phyloP scores from a whole-genome alignment of 768 basidiomycete species.

The Boletus eberwhitei region DNA sequence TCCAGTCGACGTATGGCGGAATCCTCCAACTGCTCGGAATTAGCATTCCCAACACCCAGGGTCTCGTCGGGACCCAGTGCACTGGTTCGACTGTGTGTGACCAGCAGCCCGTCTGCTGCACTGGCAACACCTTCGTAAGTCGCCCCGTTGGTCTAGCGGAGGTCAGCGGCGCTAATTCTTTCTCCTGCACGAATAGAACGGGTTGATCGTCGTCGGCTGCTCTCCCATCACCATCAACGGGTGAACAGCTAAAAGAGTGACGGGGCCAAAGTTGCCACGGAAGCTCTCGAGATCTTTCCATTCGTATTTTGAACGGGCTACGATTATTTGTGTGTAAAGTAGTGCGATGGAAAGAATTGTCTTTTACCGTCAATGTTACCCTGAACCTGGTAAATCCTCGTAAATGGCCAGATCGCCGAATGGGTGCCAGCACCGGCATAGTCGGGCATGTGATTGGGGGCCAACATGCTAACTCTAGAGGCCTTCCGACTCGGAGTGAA shows the following conservation, averaged over 20 bases:
- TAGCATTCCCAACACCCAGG: neutral
- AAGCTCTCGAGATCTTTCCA: neutral
- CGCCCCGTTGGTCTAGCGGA: too few species aligned
- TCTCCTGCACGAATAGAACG: neutral
- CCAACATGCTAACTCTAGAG: too few species aligned
- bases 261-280: neutral
- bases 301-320: too few species aligned
- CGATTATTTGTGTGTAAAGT: too few species aligned
- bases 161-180: neutral
- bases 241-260: neutral
- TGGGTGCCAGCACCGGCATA: too few species aligned
- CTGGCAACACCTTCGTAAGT: conserved; percentile 10
- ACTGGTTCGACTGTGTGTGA: neutral
- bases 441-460: too few species aligned
- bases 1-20: neutral
- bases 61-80: conserved; percentile 10
- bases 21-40: neutral
- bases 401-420: too few species aligned
- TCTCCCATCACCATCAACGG: neutral
- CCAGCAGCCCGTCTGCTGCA: conserved; percentile 19
- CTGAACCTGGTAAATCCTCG: too few species aligned
- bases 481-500: too few species aligned
- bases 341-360: too few species aligned
- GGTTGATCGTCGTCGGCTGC: conserved; percentile 6
- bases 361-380: too few species aligned